These are phyloP conservation scores for Hibiscus syriacus DNA, from an alignment of 345 rosid genomes.

Conservation along the genomic window DNA sequence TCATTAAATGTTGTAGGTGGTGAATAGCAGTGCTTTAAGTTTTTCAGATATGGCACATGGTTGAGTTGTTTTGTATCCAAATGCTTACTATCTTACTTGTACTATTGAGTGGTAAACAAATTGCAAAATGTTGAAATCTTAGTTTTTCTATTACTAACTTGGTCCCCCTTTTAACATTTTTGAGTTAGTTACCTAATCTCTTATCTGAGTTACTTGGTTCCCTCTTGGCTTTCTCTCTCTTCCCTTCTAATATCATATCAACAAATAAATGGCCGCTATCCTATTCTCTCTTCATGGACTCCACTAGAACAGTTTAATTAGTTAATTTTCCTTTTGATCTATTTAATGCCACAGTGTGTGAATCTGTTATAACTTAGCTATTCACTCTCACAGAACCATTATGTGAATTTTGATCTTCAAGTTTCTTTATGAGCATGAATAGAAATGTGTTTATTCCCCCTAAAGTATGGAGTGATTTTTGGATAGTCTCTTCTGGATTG, in stretches of 20 bases:
- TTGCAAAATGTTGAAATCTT: background rate
- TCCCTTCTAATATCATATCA: background rate
- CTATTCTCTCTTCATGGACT: background rate
- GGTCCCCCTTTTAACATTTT: no score
- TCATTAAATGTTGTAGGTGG: background rate
- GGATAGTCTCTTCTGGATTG: background rate
- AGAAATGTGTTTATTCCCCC: background rate
- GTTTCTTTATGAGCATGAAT: background rate
- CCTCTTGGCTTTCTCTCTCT: background rate
- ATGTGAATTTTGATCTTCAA: conserved; percentile 1
- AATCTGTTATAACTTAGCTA: background rate
- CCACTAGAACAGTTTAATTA: background rate
- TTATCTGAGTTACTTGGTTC: background rate
- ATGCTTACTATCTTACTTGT: background rate
- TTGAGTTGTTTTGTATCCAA: background rate
- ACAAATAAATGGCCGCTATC: background rate
- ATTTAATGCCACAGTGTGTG: background rate
- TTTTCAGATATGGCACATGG: background rate
- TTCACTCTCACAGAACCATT: background rate
- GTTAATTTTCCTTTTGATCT: background rate
- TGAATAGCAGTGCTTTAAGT: background rate
- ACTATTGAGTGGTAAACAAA: background rate
- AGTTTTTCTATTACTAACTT: background rate
- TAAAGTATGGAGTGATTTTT: background rate
- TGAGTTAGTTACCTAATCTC: background rate